These are phyloP conservation scores for Iris pallida DNA, from an alignment of 116 monocot genomes.

Conservation along the genomic window DNA sequence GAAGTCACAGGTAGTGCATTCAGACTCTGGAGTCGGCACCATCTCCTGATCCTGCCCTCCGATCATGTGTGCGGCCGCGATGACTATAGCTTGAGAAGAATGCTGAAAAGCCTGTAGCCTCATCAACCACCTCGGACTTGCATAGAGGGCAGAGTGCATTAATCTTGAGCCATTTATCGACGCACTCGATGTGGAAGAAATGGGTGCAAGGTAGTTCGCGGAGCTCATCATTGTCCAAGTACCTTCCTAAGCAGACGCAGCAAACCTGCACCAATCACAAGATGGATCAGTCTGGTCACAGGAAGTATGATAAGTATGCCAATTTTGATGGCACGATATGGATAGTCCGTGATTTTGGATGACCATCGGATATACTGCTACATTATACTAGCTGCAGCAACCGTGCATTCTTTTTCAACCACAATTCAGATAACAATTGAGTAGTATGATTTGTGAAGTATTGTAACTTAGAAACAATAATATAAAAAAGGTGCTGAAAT, in stretches of 20 bases:
- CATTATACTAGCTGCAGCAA: neutral
- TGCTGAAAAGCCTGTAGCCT: neutral
- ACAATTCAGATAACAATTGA: too few relatives aligned
- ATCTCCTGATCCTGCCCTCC: neutral
- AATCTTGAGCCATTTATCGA: conserved; percentile 29
- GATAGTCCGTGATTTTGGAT: neutral
- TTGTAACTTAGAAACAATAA: neutral
- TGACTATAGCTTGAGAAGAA: neutral
- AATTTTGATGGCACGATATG: neutral
- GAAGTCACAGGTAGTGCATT: too few relatives aligned
- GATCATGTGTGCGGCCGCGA: neutral
- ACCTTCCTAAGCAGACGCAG: conserved; percentile 24
- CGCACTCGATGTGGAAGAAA: conserved; percentile 23
- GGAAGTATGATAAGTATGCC: neutral
- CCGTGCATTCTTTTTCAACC: too few relatives aligned
- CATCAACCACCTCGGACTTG: conserved; percentile 3
- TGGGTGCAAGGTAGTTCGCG: conserved; percentile 25
- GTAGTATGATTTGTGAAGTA: too few relatives aligned
- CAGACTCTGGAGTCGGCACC: too few relatives aligned
- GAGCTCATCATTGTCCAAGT: conserved; percentile 19
- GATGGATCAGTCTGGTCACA: neutral
- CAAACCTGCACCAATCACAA: conserved; percentile 24
- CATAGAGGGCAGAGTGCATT: conserved; percentile 28
- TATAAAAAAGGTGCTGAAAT: neutral
- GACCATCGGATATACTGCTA: neutral